A percentile compares a stretch with the other conserved stretches of the same genome.
These are phyloP conservation scores for Nemania sp. DNA, from an alignment of 2,329 filamentous ascomycete species.

Conservation along the genomic window DNA sequence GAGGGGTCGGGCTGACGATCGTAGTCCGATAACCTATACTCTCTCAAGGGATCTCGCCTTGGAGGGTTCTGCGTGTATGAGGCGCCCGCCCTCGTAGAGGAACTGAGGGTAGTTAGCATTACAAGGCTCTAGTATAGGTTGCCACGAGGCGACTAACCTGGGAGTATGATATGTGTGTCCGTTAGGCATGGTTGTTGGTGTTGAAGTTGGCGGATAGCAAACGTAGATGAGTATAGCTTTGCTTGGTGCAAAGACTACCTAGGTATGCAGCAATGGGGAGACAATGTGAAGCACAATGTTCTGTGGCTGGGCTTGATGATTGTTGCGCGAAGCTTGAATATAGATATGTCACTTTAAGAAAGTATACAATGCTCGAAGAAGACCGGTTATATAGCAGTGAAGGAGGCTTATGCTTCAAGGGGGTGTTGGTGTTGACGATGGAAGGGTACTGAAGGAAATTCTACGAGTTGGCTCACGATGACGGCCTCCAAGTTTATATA, in stretches of 20 bases:
- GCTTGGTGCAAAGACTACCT: neutral
- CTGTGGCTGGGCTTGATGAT: neutral
- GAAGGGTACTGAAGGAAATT: neutral
- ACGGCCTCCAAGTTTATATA: no score
- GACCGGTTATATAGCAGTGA: no score
- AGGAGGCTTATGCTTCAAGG: no score
- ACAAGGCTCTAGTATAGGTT: neutral
- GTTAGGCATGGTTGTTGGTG: slow-evolving; percentile 8
- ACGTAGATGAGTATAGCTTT: neutral
- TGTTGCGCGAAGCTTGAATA: no score
- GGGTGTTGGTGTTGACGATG: neutral
- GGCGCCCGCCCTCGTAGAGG: slow-evolving; percentile 6
- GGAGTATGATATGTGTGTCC: neutral
- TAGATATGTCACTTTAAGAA: no score
- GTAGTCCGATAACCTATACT: slow-evolving; percentile 13
- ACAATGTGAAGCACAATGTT: neutral
- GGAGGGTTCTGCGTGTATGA: neutral
- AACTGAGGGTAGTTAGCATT: slow-evolving; percentile 12
- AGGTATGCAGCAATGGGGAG: neutral
- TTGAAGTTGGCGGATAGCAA: neutral
- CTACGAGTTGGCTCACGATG: no score
- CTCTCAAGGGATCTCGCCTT: neutral
- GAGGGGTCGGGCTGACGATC: slow-evolving; percentile 1
- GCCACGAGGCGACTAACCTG: slow-evolving; percentile 15
- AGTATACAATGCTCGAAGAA: no score